A percentile compares a stretch with the other conserved stretches of the same genome.
These are phyloP conservation scores for Cytospora piceae DNA, from an alignment of 2,329 filamentous ascomycete genomes.

Conservation along the genomic window DNA sequence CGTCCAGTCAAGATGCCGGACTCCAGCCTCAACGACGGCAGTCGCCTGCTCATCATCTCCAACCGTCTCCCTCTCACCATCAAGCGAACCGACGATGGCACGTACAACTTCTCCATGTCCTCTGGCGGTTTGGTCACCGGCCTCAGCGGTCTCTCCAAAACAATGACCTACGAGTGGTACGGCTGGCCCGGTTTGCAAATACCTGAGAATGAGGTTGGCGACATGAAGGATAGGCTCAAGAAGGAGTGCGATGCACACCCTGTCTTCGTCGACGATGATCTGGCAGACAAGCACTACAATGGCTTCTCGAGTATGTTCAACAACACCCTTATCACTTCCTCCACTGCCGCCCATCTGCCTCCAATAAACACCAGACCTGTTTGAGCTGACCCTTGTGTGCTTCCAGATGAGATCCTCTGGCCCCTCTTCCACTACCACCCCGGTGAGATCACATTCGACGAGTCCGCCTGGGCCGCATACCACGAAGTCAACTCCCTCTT, in stretches of 20 bases:
- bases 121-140: constrained; percentile 95
- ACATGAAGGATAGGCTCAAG: constrained; percentile 77
- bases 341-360: constrained; percentile 11
- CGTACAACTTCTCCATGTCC: constrained; percentile 94
- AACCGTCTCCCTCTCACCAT: constrained; percentile 97
- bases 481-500: constrained; percentile 91
- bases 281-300: constrained; percentile 96
- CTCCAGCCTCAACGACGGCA: constrained; percentile 18
- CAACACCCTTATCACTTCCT: constrained; percentile 13
- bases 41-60: constrained; percentile 79
- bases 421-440: constrained; percentile 98
- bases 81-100: constrained; percentile 88
- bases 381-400: constrained; percentile 21
- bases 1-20: constrained; percentile 16
- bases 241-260: constrained; percentile 89
- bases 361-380: constrained; percentile 12
- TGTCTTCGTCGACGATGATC: constrained; percentile 90
- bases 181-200: constrained; percentile 96
- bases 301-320: constrained; percentile 85
- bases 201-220: constrained; percentile 77
- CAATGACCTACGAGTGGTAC: constrained; percentile 97
- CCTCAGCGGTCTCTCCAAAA: constrained; percentile 86
- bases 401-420: constrained; percentile 91
- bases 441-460: constrained; percentile 97
- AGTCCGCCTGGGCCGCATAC: constrained; percentile 91